phyloP scores from a whole-genome alignment of 805 yeast species.

The Cyberlindnera galapagoensis region DNA sequence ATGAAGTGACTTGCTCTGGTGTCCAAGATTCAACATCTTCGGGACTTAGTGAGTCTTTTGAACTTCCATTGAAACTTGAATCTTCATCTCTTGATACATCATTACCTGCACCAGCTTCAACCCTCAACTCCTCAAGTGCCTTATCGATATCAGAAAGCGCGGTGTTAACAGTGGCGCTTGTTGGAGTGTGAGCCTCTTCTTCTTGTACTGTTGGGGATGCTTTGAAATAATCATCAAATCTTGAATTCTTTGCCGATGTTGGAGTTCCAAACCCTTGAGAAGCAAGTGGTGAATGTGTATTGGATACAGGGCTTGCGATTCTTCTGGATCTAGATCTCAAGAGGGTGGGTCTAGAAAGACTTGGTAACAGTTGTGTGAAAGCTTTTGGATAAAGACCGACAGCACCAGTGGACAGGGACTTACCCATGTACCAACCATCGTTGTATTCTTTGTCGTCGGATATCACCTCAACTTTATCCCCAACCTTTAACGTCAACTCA shows the following conservation, averaged over 20 bases:
- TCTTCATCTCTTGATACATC: conserved; percentile 3
- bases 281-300: conserved; percentile 10
- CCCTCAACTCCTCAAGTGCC: conserved; percentile 58
- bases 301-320: conserved; percentile 26
- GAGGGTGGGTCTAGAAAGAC: conserved; percentile 34
- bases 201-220: conserved; percentile 3
- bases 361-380: conserved; percentile 57
- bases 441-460: conserved; percentile 91
- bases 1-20: conserved; percentile 77
- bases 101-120: conserved; percentile 19
- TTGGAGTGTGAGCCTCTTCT: not conserved
- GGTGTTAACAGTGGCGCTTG: conserved; percentile 31
- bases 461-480: conserved; percentile 82
- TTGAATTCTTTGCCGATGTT: conserved; percentile 7
- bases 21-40: conserved; percentile 60
- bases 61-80: conserved; percentile 13
- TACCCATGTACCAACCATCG: conserved; percentile 97
- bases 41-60: conserved; percentile 36
- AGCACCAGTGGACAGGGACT: conserved; percentile 59
- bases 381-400: conserved; percentile 91
- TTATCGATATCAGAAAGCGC: conserved; percentile 69
- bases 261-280: conserved; percentile 11
- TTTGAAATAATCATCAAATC: conserved; percentile 9
- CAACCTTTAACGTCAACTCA: conserved; percentile 72
- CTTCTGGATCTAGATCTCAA: conserved; percentile 58